These are phyloP conservation scores for Aspergillus ellipticus DNA, from an alignment of 495 filamentous ascomycete species.

Conservation along the genomic window DNA sequence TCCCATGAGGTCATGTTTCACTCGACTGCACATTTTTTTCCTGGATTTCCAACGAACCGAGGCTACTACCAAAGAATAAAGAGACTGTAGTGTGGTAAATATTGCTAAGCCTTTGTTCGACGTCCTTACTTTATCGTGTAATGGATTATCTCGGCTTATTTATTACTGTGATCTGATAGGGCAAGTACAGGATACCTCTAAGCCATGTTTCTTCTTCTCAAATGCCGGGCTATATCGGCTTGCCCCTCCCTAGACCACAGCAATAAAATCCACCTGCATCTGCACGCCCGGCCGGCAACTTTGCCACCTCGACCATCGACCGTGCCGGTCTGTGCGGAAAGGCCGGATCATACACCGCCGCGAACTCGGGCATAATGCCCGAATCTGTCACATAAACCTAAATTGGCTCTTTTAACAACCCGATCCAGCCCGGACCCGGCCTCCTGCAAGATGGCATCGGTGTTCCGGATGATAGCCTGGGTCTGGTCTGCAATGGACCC, in stretches of 20 bases:
- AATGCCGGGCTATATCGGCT: too few species aligned
- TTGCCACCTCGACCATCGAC: slow-evolving; percentile 20
- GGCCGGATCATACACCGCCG: slow-evolving; percentile 9
- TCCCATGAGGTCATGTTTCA: too few species aligned
- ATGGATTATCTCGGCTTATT: too few species aligned
- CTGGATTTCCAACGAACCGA: too few species aligned
- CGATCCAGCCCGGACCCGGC: slow-evolving; percentile 12
- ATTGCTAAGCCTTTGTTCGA: too few species aligned
- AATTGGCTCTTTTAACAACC: slow-evolving; percentile 13
- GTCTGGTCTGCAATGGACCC: slow-evolving; percentile 16
- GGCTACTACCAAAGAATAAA: too few species aligned
- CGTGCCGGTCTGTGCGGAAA: slow-evolving; percentile 17
- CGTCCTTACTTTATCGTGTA: too few species aligned
- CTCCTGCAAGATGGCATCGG: slow-evolving; percentile 13
- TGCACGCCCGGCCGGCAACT: slow-evolving; percentile 17
- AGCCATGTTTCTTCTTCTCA: too few species aligned
- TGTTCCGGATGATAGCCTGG: slow-evolving; percentile 12
- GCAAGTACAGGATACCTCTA: too few species aligned
- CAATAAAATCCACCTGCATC: slow-evolving; percentile 17
- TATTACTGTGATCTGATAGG: too few species aligned
- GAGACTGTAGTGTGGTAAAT: too few species aligned
- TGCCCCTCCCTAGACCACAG: slow-evolving; percentile 15
- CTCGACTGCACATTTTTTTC: too few species aligned
- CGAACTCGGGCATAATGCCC: slow-evolving; percentile 14
- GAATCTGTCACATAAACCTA: slow-evolving; percentile 19